Percentiles rank a stretch among this genome's conserved stretches.
Conservation (phyloP, 768 basidiomycete species). For the Tylopilus felleus region DNA sequence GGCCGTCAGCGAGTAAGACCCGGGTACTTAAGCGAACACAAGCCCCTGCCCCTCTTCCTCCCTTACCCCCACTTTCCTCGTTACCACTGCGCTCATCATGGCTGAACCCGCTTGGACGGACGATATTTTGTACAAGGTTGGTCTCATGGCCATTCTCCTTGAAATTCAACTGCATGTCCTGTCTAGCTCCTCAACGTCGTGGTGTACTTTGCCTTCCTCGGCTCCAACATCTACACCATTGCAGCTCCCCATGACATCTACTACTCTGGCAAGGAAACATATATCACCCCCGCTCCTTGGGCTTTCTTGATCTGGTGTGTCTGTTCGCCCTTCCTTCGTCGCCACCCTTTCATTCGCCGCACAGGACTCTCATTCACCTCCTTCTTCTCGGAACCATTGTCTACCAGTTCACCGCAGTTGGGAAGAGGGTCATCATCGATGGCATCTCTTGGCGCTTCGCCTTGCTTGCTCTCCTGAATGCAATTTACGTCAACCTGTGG, state of each 20-base stretch:
- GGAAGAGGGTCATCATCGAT: slow-evolving; percentile 79
- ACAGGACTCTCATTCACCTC: slow-evolving; percentile 82
- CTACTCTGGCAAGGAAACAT: slow-evolving; percentile 77
- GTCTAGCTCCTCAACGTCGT: slow-evolving; percentile 71
- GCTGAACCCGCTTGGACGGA: slow-evolving; percentile 66
- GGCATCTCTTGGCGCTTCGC: slow-evolving; percentile 91
- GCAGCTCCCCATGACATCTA: slow-evolving; percentile 72
- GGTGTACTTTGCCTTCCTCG: slow-evolving; percentile 84
- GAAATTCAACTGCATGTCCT: not conserved
- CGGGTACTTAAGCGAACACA: slow-evolving; percentile 27
- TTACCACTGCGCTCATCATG: slow-evolving; percentile 36
- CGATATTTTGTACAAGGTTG: slow-evolving; percentile 76
- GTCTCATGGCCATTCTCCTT: not conserved
- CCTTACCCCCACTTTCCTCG: slow-evolving; percentile 8
- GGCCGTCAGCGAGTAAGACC: not conserved
- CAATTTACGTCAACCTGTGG: slow-evolving; percentile 89
- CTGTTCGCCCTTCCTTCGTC: not conserved
- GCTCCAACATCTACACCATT: slow-evolving; percentile 85
- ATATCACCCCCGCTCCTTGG: slow-evolving; percentile 92
- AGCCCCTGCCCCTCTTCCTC: slow-evolving; percentile 17
- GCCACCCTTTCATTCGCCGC: slow-evolving; percentile 14
- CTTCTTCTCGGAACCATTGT: slow-evolving; percentile 88
- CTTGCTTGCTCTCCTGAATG: slow-evolving; percentile 80
- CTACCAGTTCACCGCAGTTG: slow-evolving; percentile 80
- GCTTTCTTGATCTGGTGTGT: slow-evolving; percentile 85